Conservation (phyloP, 768 basidiomycete genomes). For the Suillus weaverae region DNA sequence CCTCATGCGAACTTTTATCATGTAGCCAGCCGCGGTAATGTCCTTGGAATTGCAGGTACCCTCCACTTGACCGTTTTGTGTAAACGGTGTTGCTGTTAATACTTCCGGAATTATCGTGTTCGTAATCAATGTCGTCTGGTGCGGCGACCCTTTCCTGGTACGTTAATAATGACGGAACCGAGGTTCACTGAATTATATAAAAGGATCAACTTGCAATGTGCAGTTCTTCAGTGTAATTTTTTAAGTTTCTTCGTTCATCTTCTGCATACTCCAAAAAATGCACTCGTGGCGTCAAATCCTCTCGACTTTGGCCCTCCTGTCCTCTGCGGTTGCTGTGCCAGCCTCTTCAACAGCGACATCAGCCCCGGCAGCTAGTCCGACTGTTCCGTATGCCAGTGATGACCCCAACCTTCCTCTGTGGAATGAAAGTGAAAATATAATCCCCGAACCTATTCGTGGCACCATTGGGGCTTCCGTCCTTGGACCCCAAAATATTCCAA, state of each 20-base stretch:
- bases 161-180: conserved; percentile 12
- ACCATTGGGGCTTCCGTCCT: conserved; percentile 47
- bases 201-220: conserved; percentile 12
- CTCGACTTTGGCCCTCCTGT: conserved; percentile 21
- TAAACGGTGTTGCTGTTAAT: background rate
- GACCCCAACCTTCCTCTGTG: conserved; percentile 48
- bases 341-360: conserved; percentile 25
- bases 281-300: conserved; percentile 30
- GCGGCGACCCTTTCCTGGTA: conserved; percentile 9
- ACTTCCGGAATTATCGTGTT: background rate
- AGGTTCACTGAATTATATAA: conserved; percentile 19
- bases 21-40: background rate
- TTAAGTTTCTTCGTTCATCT: conserved; percentile 5
- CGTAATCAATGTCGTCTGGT: conserved; percentile 8
- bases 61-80: background rate
- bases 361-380: conserved; percentile 37
- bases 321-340: conserved; percentile 21
- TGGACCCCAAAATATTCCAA: conserved; percentile 55
- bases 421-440: conserved; percentile 29
- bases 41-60: background rate
- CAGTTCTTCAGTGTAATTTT: conserved; percentile 22
- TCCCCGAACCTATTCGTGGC: conserved; percentile 46
- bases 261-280: conserved; percentile 22
- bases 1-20: background rate
- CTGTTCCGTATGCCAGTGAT: conserved; percentile 44